Percentiles rank a stretch among this genome's conserved stretches.
These are phyloP conservation scores for Thyridium curvatum DNA, from an alignment of 2,329 filamentous ascomycete species.

Conservation along the genomic window DNA sequence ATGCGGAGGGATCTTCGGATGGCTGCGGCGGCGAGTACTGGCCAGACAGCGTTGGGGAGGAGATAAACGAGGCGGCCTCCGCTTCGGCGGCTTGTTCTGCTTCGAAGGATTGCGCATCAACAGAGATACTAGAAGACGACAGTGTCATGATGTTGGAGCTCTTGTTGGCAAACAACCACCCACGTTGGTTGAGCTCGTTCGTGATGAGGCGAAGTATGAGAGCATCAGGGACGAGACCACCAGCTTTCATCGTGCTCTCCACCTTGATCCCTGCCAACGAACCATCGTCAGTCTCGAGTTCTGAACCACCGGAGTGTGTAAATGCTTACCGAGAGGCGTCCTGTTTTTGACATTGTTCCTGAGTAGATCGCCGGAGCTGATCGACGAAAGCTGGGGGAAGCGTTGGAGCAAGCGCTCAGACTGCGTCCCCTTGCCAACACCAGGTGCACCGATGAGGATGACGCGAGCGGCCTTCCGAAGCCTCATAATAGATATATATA, in stretches of 20 bases:
- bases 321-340: slow-evolving; percentile 69
- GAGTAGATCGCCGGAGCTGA: slow-evolving; percentile 89
- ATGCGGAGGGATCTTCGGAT: slow-evolving; percentile 69
- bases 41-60: slow-evolving; percentile 23
- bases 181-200: slow-evolving; percentile 76
- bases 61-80: slow-evolving; percentile 33
- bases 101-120: slow-evolving; percentile 29
- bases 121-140: slow-evolving; percentile 32
- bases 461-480: slow-evolving; percentile 80
- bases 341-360: slow-evolving; percentile 86
- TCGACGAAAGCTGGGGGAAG: slow-evolving; percentile 83
- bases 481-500: slow-evolving; percentile 40
- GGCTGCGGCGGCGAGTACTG: slow-evolving; percentile 30
- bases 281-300: neutral
- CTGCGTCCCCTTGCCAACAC: slow-evolving; percentile 95
- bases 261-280: slow-evolving; percentile 70
- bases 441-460: slow-evolving; percentile 92
- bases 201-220: slow-evolving; percentile 91
- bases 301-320: too few relatives aligned
- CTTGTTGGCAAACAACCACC: slow-evolving; percentile 63
- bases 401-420: slow-evolving; percentile 79
- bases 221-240: slow-evolving; percentile 83
- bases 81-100: slow-evolving; percentile 12
- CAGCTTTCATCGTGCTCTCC: slow-evolving; percentile 79
- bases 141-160: slow-evolving; percentile 45